Percentiles rank a stretch among this genome's conserved stretches.
These are phyloP conservation scores for Peribolospora kevripleyi DNA, from an alignment of 768 basidiomycete species.

Conservation along the genomic window DNA sequence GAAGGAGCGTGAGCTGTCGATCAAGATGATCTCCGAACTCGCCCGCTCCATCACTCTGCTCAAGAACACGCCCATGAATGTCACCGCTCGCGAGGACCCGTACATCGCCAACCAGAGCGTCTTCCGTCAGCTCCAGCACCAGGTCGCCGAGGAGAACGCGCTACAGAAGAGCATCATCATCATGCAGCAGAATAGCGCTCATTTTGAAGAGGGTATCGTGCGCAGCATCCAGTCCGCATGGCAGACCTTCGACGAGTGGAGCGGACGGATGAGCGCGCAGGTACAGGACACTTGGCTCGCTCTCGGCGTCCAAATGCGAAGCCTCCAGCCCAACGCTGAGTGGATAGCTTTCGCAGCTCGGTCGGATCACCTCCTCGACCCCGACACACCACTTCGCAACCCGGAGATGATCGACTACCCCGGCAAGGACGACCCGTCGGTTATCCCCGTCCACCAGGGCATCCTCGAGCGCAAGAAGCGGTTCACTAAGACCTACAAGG, in stretches of 20 bases:
- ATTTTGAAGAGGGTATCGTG: constrained; percentile 92
- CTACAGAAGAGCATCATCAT: constrained; percentile 94
- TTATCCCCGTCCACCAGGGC: constrained; percentile 66
- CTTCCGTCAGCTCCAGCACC: constrained; percentile 49
- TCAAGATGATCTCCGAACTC: constrained; percentile 63
- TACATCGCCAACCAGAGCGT: constrained; percentile 50
- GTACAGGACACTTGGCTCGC: constrained; percentile 50
- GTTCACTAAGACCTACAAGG: constrained; percentile 33
- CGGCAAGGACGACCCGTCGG: constrained; percentile 65
- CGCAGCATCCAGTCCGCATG: constrained; percentile 87
- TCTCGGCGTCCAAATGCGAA: constrained; percentile 48
- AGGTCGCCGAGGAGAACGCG: constrained; percentile 84
- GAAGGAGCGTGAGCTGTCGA: constrained; percentile 71
- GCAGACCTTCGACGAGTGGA: constrained; percentile 74
- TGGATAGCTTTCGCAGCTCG: constrained; percentile 91
- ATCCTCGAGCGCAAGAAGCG: constrained; percentile 85
- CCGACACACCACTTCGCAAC: constrained; percentile 78
- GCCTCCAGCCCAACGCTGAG: constrained; percentile 41
- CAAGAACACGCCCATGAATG: constrained; percentile 80
- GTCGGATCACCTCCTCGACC: constrained; percentile 82
- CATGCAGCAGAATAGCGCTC: constrained; percentile 83
- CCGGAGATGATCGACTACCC: constrained; percentile 59
- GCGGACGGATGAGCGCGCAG: constrained; percentile 37
- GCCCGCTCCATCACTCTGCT: constrained; percentile 63
- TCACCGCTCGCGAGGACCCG: constrained; percentile 59